These are phyloP conservation scores for Raddia guianensis DNA, from an alignment of 176 grass and related monocot genomes.

Conservation along the genomic window DNA sequence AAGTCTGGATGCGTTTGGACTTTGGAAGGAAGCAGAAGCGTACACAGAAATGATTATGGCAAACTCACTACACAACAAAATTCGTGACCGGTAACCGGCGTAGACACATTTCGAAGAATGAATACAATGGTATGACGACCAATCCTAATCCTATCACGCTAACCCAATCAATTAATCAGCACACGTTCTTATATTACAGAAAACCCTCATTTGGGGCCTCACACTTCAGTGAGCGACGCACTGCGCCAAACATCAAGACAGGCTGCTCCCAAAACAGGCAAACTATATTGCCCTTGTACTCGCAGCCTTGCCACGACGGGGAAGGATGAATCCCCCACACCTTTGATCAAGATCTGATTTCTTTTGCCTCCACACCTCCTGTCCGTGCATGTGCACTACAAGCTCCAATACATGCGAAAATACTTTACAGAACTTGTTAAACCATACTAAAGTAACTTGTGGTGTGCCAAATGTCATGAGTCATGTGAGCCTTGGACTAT, in stretches of 20 bases:
- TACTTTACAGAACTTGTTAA: slow-evolving; percentile 46
- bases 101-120: slow-evolving; percentile 30
- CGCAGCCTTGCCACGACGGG: neutral
- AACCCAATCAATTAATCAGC: slow-evolving; percentile 57
- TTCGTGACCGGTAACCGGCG: slow-evolving; percentile 10
- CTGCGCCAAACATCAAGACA: slow-evolving; percentile 4
- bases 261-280: slow-evolving; percentile 22
- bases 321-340: slow-evolving; percentile 13
- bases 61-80: slow-evolving; percentile 35
- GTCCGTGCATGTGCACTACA: slow-evolving; percentile 35
- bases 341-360: slow-evolving; percentile 32
- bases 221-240: slow-evolving; percentile 20
- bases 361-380: slow-evolving; percentile 26
- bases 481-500: slow-evolving; percentile 86
- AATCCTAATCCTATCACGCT: slow-evolving; percentile 50
- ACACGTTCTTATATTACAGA: slow-evolving; percentile 58
- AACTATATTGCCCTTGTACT: slow-evolving; percentile 31
- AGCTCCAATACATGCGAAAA: slow-evolving; percentile 41
- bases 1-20: neutral
- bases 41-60: neutral
- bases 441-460: slow-evolving; percentile 51
- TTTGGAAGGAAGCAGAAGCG: neutral
- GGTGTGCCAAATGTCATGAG: slow-evolving; percentile 67
- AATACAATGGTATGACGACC: slow-evolving; percentile 41
- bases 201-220: slow-evolving; percentile 42